Conservation (phyloP, 495 filamentous ascomycete species). For the Neurospora sp. region DNA sequence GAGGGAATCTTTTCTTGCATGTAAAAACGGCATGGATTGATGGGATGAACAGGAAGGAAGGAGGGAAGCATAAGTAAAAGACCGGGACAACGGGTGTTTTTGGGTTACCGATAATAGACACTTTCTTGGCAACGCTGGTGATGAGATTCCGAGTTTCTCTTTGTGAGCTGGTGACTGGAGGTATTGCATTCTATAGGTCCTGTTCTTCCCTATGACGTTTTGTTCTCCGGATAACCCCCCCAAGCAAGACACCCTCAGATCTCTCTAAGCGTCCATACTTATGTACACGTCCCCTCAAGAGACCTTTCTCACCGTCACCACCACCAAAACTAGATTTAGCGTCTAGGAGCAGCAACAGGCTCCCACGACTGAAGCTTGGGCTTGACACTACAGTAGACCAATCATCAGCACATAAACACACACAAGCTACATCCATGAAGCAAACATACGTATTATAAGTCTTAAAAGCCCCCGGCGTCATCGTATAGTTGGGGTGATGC, state of each 20-base stretch:
- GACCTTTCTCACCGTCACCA: background rate
- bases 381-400: too few relatives aligned
- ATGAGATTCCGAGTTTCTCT: background rate
- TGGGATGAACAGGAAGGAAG: background rate
- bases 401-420: too few relatives aligned
- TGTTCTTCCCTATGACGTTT: background rate
- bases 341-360: conserved; percentile 23
- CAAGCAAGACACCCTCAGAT: background rate
- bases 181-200: background rate
- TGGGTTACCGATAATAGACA: background rate
- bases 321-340: conserved; percentile 5
- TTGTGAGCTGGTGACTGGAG: background rate
- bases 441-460: conserved; percentile 89
- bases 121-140: background rate
- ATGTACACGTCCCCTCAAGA: background rate
- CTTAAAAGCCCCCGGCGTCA: conserved; percentile 69
- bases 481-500: conserved; percentile 66
- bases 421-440: conserved; percentile 13
- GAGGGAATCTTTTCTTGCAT: background rate
- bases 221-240: background rate
- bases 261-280: background rate
- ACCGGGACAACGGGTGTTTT: background rate
- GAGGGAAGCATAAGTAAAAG: background rate
- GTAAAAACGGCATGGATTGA: background rate
- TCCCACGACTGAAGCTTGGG: conserved; percentile 32